Base-by-base conservation (phyloP, 148 eudicot genomes). In the Camellia granthamiana region DNA sequence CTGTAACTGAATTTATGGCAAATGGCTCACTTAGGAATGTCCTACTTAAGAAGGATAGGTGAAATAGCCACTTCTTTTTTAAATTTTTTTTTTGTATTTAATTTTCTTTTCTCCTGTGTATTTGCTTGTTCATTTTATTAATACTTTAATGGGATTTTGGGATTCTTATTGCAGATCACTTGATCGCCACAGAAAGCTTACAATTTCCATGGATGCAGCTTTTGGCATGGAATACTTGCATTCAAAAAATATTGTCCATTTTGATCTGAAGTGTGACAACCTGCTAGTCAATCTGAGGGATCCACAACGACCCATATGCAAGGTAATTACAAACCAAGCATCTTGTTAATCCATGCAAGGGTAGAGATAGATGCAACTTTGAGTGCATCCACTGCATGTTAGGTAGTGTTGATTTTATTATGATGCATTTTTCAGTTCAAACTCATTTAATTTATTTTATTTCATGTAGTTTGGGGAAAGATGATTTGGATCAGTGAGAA, bases 171-270 rank as follows among this genome's bases (percentile, higher is more conserved):
- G 84, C 91, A 95, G 98, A 86, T 82, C 86, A 52, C 94, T 95
- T 56, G 97, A 95, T 86, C 82, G 88, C 38, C 92, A 89, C 73
- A 93, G 71, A 71, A 95, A 93, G 90, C 97, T 95, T 83, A 86
- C 90, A 77, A 90, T 95, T 84, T 96, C 98, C 77, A 93, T 93
- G 96, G 98, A 95, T 92, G 96, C 98, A 77, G 98, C 98, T 81
- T 93, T 95, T 88, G 98, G 98, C 76, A 95, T 95, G 98, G 98
- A 95, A 84, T 95, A 95, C 83, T 86, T 95, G 88, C 98, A 95
- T 80, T 90, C 91, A 56, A 95, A 89, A 83, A 95, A 90, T 87
- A 92, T 95, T 76, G 96, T 95, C 85, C 98, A 95, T 89, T 95
- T 95, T 85, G 98, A 95, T 90, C 86, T 95, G 82, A 95, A 95